Percentiles rank a stretch among this genome's conserved stretches.
These are phyloP conservation scores for Davidsoniella australis DNA, from an alignment of 2,329 filamentous ascomycete genomes.

Conservation along the genomic window DNA sequence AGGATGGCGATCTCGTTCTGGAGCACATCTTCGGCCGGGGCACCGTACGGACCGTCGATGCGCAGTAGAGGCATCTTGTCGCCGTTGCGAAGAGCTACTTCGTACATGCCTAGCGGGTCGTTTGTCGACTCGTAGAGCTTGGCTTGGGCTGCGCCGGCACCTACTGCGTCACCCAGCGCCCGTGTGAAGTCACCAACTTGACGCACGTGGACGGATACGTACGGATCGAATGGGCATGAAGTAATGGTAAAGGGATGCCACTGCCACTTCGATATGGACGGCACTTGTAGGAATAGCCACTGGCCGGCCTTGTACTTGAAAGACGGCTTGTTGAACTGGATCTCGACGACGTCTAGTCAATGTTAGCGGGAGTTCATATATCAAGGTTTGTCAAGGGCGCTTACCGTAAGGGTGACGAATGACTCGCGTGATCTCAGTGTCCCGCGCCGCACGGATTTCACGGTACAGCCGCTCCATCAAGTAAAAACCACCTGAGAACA, in stretches of 20 bases:
- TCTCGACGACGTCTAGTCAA: conserved; percentile 67
- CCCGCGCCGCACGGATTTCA: conserved; percentile 67
- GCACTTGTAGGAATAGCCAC: conserved; percentile 93
- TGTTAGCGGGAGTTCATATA: conserved; percentile 17
- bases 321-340: conserved; percentile 89
- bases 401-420: conserved; percentile 86
- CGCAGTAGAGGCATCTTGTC: conserved; percentile 80
- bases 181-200: conserved; percentile 95
- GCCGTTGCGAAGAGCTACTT: conserved; percentile 84
- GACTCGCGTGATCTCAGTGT: conserved; percentile 82
- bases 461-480: conserved; percentile 77
- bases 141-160: conserved; percentile 70
- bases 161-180: conserved; percentile 87
- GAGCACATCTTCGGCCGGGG: conserved; percentile 93
- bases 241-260: conserved; percentile 99
- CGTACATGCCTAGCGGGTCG: conserved; percentile 93
- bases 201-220: conserved; percentile 84
- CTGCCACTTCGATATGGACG: conserved; percentile 71
- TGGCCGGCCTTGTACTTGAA: conserved; percentile 98
- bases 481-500: conserved; percentile 72
- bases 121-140: conserved; percentile 54
- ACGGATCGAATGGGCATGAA: conserved; percentile 89
- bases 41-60: conserved; percentile 91
- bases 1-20: conserved; percentile 78
- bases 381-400: conserved; percentile 15